Conservation (phyloP, 495 filamentous ascomycete species). For the Aspergillus campestris region DNA sequence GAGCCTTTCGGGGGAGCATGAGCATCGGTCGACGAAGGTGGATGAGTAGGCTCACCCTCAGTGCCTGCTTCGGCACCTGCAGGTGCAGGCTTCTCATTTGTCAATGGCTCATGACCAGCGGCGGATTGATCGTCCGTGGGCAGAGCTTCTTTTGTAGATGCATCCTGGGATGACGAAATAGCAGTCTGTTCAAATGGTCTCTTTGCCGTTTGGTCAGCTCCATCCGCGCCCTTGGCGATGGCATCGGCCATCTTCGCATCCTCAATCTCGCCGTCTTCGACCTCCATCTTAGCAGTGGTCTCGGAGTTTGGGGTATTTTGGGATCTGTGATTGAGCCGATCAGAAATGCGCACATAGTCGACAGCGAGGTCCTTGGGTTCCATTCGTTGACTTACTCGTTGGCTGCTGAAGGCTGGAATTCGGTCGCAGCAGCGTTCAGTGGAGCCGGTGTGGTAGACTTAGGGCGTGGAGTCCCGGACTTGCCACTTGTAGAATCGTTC, state of each 20-base stretch:
- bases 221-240: slow-evolving; percentile 10
- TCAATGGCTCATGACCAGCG: slow-evolving; percentile 6
- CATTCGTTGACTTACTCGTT: slow-evolving; percentile 31
- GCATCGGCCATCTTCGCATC: slow-evolving; percentile 48
- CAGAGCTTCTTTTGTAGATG: slow-evolving; percentile 6
- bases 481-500: slow-evolving; percentile 19
- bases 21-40: slow-evolving; percentile 16
- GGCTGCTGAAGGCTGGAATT: slow-evolving; percentile 34
- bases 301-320: slow-evolving; percentile 24
- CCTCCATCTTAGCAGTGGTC: slow-evolving; percentile 40
- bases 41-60: slow-evolving; percentile 7
- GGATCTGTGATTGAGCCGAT: slow-evolving; percentile 13
- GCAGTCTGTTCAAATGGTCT: slow-evolving; percentile 5
- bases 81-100: slow-evolving; percentile 10
- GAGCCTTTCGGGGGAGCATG: slow-evolving; percentile 13
- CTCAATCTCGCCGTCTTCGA: slow-evolving; percentile 74
- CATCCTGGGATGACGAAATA: slow-evolving; percentile 4
- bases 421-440: slow-evolving; percentile 40
- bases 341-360: slow-evolving; percentile 4
- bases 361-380: neutral
- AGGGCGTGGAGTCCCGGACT: slow-evolving; percentile 29
- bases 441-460: slow-evolving; percentile 25
- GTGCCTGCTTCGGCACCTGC: slow-evolving; percentile 1
- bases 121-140: slow-evolving; percentile 6
- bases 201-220: slow-evolving; percentile 2